Conservation (phyloP, 1,284 basidiomycete genomes). For the Exobasidium rhododendri region DNA sequence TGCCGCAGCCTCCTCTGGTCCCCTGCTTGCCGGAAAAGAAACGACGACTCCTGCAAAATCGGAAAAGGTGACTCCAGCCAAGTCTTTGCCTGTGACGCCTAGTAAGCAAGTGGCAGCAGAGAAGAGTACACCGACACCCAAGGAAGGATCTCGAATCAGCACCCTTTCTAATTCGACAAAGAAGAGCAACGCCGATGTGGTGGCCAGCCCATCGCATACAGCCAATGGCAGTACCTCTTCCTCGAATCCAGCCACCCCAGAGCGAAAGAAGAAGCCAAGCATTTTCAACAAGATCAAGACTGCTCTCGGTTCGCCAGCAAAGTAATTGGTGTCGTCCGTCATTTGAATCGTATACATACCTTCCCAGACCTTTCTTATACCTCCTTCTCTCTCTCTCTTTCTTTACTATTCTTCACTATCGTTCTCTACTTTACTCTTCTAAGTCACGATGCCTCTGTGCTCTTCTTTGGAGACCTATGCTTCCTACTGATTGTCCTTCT, state of each 20-base stretch:
- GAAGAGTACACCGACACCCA: background rate
- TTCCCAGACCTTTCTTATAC: no score
- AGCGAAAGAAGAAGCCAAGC: conserved; percentile 10
- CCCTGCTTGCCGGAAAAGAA: background rate
- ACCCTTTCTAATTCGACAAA: background rate
- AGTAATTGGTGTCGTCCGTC: no score
- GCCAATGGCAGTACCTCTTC: background rate
- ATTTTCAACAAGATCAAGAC: conserved; percentile 9
- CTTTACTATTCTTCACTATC: background rate
- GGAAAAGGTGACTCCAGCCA: background rate
- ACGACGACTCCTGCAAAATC: background rate
- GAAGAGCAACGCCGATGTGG: background rate
- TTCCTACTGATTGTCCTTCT: no score
- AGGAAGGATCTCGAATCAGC: background rate
- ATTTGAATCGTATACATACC: no score
- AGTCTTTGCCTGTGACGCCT: background rate
- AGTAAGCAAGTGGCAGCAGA: conserved; percentile 1
- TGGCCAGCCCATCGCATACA: background rate
- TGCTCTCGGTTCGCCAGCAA: conserved; percentile 6
- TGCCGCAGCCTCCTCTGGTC: background rate
- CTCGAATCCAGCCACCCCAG: background rate
- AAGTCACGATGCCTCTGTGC: no score
- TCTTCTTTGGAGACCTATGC: no score
- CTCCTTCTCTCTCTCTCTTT: background rate
- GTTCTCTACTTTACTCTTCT: no score